A percentile compares a stretch with the other conserved stretches of the same genome.
These are phyloP conservation scores for Pleurotus tuber-regium DNA, from an alignment of 768 basidiomycete genomes.

Conservation along the genomic window DNA sequence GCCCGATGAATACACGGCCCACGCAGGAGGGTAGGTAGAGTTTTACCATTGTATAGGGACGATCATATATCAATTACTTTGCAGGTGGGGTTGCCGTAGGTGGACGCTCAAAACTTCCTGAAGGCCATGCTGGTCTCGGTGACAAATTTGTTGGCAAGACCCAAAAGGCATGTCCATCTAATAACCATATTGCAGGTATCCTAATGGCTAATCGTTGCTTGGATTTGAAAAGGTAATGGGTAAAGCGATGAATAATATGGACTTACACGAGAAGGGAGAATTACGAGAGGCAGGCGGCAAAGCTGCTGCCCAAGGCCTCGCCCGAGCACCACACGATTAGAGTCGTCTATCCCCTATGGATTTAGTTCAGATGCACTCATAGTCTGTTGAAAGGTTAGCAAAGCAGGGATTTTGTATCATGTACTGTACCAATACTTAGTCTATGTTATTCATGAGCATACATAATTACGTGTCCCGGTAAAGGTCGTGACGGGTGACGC, in stretches of 20 bases:
- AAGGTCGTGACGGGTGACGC: too few relatives aligned
- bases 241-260: slow-evolving; percentile 44
- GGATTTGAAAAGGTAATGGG: slow-evolving; percentile 43
- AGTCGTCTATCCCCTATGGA: too few relatives aligned
- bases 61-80: neutral
- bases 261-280: slow-evolving; percentile 55
- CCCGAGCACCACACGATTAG: slow-evolving; percentile 42
- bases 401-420: too few relatives aligned
- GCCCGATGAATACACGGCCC: slow-evolving; percentile 9
- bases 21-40: slow-evolving; percentile 1
- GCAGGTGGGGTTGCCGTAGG: slow-evolving; percentile 34
- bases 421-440: too few relatives aligned
- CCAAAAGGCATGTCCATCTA: slow-evolving; percentile 40
- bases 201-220: too few relatives aligned
- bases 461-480: too few relatives aligned
- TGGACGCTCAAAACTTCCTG: slow-evolving; percentile 28
- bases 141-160: slow-evolving; percentile 62
- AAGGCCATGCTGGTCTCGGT: slow-evolving; percentile 38
- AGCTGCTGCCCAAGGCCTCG: slow-evolving; percentile 36
- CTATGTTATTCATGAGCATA: too few relatives aligned
- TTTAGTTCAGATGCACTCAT: too few relatives aligned
- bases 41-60: neutral
- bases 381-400: too few relatives aligned
- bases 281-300: slow-evolving; percentile 54
- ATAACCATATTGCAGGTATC: neutral